Evolutionary conservation across 441 rosid genomes (phyloP).

Genomic region (Erysimum cheiri): DNA sequence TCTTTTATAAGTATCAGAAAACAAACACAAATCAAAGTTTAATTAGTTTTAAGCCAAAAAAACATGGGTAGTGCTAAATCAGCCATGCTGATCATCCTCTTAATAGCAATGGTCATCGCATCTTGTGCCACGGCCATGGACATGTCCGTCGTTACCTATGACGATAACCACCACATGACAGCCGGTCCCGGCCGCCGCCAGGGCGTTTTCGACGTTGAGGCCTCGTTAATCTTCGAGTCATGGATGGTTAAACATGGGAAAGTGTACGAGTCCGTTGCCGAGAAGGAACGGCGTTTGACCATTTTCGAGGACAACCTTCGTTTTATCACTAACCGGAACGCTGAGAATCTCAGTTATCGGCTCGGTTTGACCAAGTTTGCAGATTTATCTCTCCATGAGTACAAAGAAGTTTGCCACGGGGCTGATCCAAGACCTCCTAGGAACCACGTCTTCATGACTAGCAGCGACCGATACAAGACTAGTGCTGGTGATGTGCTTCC

Average conservation of each 20-base stretch:
- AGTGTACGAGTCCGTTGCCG: slow-evolving; percentile 48
- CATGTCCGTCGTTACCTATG: slow-evolving; percentile 46
- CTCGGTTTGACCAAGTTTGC: slow-evolving; percentile 54
- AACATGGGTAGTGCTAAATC: slow-evolving; percentile 27
- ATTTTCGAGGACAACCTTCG: slow-evolving; percentile 52
- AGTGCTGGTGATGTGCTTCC: slow-evolving; percentile 49
- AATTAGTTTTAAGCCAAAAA: neutral
- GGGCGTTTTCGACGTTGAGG: slow-evolving; percentile 25
- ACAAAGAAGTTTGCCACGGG: slow-evolving; percentile 46
- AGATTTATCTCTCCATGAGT: slow-evolving; percentile 54
- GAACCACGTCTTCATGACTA: slow-evolving; percentile 46
- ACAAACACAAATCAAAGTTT: neutral
- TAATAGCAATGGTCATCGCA: slow-evolving; percentile 28
- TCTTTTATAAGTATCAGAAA: neutral
- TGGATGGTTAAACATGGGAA: slow-evolving; percentile 54
- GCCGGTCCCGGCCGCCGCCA: neutral
- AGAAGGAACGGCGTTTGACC: slow-evolving; percentile 48
- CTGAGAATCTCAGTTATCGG: slow-evolving; percentile 39
- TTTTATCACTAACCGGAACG: slow-evolving; percentile 46
- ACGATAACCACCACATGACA: slow-evolving; percentile 4
- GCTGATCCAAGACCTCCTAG: slow-evolving; percentile 35
- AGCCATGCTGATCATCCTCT: slow-evolving; percentile 27
- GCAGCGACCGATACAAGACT: slow-evolving; percentile 46
- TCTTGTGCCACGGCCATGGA: slow-evolving; percentile 43
- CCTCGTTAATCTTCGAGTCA: slow-evolving; percentile 43